Evolutionary conservation across 2,329 filamentous ascomycete species (phyloP), one percentile per base, ranked within the genome.

Genomic region (Fusarium verrucosum): DNA sequence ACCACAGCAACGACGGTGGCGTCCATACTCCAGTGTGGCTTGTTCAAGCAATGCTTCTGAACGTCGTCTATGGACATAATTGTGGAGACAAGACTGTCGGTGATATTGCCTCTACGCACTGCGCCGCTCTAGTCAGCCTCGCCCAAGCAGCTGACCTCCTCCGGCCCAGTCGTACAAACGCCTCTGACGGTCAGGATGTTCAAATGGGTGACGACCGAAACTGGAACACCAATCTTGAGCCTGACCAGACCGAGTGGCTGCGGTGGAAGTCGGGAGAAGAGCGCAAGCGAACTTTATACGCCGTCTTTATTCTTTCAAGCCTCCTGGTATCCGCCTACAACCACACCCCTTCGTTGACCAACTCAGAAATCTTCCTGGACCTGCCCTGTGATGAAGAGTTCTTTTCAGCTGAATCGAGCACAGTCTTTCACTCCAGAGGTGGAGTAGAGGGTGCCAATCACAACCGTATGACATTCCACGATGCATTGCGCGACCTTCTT

Each of bases 1-100:
- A 85, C 60, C 77, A 82, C 32, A 76, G 74, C 38, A 78, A 82
- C 51, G 89, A 92, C 57, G 84, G 84, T 45, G 83, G 87, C 16
- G 85, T 88, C 35, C 88, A 92, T 67, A 94, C 94, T 3, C 94
- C 94, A 1, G 83, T 97, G 36, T 98, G 94, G 94, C 84, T 99
- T 23, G 93, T 98, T 16, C 95, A 98, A 77, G 92, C 94, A 1
- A 98, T 98, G 94, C 82, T 98, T 10, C 83, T 99, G 46, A 98
- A 97, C 74, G 92, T 98, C 33, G 91, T 97, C 16, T 98, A 97
- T 74, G 94, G 94, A 14, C 92, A 97, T 76, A 96, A 96, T 68
- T 96, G 93, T 74, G 92, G 92, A 33, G 94, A 98, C 75, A 94
- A 96, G 79, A 89, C 88, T 50, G 91, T 92, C 20, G 92, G 92